Evolutionary conservation across 164 flowering plant genomes (phyloP).

Genomic region (Litsea cubeba): DNA sequence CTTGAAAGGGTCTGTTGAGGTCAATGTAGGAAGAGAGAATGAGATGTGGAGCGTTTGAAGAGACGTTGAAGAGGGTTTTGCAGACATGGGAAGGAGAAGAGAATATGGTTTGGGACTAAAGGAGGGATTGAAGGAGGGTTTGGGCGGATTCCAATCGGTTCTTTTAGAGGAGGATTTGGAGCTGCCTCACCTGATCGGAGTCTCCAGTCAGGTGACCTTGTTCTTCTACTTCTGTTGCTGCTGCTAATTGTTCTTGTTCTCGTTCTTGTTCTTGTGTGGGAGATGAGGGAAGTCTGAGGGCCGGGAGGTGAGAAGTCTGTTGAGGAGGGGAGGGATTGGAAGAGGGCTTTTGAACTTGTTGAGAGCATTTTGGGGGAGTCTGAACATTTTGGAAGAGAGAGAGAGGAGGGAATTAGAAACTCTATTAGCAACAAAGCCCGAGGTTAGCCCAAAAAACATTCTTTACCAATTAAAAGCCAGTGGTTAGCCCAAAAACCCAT

Average conservation of each 20-base stretch:
- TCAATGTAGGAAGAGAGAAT: conserved; percentile 1
- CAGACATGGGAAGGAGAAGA: conserved; percentile 3
- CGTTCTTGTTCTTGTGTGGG: background rate
- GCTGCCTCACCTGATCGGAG: background rate
- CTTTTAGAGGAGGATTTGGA: background rate
- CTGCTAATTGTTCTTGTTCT: background rate
- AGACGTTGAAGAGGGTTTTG: background rate
- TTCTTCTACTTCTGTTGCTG: background rate
- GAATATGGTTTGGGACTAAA: background rate
- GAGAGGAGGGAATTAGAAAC: background rate
- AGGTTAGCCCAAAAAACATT: too few relatives aligned
- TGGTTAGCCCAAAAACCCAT: too few relatives aligned
- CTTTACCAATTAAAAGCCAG: too few relatives aligned
- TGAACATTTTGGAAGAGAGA: background rate
- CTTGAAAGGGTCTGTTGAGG: conserved; percentile 3
- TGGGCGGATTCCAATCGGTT: conserved; percentile 17
- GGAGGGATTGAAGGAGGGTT: background rate
- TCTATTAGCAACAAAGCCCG: too few relatives aligned
- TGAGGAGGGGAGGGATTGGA: background rate
- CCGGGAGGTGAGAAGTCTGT: background rate
- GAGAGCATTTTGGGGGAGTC: background rate
- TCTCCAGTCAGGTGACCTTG: background rate
- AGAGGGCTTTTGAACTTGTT: background rate
- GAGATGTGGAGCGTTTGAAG: background rate
- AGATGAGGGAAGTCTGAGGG: background rate